Evolutionary conservation across 2,329 filamentous ascomycete species (phyloP).

Genomic region (Ophiocordyceps australis): DNA sequence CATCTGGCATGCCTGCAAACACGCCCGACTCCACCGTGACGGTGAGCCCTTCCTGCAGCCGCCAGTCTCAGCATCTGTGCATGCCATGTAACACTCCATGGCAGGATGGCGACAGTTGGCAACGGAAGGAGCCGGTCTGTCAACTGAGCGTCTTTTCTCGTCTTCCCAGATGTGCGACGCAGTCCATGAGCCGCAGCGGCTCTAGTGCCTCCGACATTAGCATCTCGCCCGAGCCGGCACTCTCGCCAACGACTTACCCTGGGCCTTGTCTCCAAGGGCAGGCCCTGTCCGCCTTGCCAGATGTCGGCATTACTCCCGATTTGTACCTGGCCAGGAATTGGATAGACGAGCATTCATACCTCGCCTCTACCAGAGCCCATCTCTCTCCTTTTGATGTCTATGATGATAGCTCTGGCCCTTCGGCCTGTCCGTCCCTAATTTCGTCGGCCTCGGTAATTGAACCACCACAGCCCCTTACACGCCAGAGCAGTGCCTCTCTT

Average conservation of each 20-base stretch:
- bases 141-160: slow-evolving; percentile 10
- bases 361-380: slow-evolving; percentile 7
- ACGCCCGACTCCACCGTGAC: slow-evolving; percentile 1
- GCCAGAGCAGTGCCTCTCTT: slow-evolving; percentile 22
- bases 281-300: slow-evolving; percentile 7
- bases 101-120: slow-evolving; percentile 1
- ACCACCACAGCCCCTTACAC: slow-evolving; percentile 18
- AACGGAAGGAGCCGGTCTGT: slow-evolving; percentile 4
- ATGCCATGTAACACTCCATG: not conserved
- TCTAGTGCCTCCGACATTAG: slow-evolving; percentile 21
- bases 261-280: slow-evolving; percentile 19
- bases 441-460: slow-evolving; percentile 20
- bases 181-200: slow-evolving; percentile 24
- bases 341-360: slow-evolving; percentile 8
- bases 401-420: slow-evolving; percentile 11
- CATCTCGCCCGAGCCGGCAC: slow-evolving; percentile 10
- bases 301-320: slow-evolving; percentile 18
- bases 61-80: no score
- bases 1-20: not conserved
- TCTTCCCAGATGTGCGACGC: slow-evolving; percentile 11
- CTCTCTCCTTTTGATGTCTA: slow-evolving; percentile 7
- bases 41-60: slow-evolving; percentile 1
- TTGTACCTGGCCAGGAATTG: slow-evolving; percentile 16
- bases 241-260: slow-evolving; percentile 9
- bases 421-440: slow-evolving; percentile 23